Evolutionary conservation across 2,329 filamentous ascomycete genomes (phyloP).

Genomic region (Diplodia seriata): DNA sequence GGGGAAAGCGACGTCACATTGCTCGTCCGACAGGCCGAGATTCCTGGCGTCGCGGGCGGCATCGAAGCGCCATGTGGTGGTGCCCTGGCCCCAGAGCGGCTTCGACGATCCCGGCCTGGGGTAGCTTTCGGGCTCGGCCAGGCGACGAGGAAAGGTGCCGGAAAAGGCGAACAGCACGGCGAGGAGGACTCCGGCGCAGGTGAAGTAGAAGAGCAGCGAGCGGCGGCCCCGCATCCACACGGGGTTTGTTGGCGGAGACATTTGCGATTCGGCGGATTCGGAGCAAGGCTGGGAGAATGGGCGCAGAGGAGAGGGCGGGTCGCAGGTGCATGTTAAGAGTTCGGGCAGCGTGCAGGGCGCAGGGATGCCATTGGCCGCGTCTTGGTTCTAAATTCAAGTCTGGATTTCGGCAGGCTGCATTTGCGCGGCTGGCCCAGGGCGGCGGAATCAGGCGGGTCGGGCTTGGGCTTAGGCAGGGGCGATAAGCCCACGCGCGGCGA

Average conservation of each 20-base stretch:
- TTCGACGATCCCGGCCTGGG: not conserved
- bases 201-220: not conserved
- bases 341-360: no score
- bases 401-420: no score
- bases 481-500: no score
- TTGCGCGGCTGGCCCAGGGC: no score
- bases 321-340: no score
- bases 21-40: slow-evolving; percentile 22
- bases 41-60: slow-evolving; percentile 20
- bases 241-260: not conserved
- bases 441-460: no score
- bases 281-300: no score
- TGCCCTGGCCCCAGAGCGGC: not conserved
- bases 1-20: slow-evolving; percentile 31
- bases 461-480: no score
- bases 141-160: not conserved
- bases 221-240: slow-evolving; percentile 1
- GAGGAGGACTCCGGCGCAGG: not conserved
- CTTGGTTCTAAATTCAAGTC: no score
- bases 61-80: slow-evolving; percentile 13
- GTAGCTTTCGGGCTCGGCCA: not conserved
- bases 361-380: no score
- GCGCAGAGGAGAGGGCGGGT: no score
- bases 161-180: not conserved
- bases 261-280: not conserved